phyloP scores from a whole-genome alignment of 2,329 filamentous ascomycete genomes.

The Aspergillus sp. region DNA sequence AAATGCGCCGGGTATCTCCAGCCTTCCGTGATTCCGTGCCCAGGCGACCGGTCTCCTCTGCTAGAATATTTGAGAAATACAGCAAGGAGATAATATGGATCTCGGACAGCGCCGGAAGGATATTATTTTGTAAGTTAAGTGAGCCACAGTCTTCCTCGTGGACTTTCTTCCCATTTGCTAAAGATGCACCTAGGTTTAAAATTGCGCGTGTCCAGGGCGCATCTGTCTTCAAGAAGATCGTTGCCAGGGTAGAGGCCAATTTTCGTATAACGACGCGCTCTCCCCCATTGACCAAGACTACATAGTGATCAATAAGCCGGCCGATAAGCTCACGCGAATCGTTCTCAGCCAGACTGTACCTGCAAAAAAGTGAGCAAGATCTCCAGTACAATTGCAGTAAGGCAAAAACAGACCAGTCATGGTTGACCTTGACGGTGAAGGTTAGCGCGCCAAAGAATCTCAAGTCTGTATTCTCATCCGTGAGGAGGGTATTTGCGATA shows the following conservation, averaged over 20 bases:
- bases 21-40: constrained; percentile 22
- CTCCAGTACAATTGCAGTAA: neutral
- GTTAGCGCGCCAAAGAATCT: constrained; percentile 93
- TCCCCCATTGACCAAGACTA: constrained; percentile 38
- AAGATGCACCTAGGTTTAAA: constrained; percentile 37
- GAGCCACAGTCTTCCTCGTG: constrained; percentile 32
- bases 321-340: constrained; percentile 37
- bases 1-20: constrained; percentile 15
- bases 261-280: constrained; percentile 49
- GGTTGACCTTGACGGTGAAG: constrained; percentile 90
- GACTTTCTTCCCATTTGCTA: constrained; percentile 39
- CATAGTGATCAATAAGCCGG: constrained; percentile 44
- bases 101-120: constrained; percentile 39
- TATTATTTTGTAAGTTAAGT: constrained; percentile 28
- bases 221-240: constrained; percentile 43
- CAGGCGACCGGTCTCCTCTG: constrained; percentile 38
- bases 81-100: constrained; percentile 35
- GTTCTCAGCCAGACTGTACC: constrained; percentile 37
- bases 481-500: constrained; percentile 73
- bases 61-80: constrained; percentile 41
- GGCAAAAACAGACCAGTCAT: constrained; percentile 64
- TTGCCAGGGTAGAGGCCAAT: constrained; percentile 44
- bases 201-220: constrained; percentile 40
- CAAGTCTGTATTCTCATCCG: constrained; percentile 68
- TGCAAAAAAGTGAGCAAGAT: constrained; percentile 15